phyloP scores from a whole-genome alignment of 768 basidiomycete species.

The Termitomyces sp. region DNA sequence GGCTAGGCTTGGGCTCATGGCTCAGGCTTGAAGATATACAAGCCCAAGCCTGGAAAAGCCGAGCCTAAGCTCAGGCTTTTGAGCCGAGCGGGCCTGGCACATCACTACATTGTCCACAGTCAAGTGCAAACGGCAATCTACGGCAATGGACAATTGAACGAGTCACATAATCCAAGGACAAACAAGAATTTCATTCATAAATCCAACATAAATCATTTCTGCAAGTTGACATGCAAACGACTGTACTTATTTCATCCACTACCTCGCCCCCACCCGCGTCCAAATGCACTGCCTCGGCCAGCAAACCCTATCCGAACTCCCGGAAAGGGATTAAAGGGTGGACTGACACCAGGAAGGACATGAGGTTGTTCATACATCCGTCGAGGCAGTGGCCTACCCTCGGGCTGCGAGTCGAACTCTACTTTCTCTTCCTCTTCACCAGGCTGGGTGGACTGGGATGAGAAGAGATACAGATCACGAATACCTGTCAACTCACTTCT shows the following conservation, averaged over 20 bases:
- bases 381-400: conserved; percentile 10
- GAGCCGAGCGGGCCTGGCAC: too few relatives aligned
- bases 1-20: too few relatives aligned
- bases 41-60: too few relatives aligned
- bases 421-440: conserved; percentile 30
- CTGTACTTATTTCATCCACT: neutral
- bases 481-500: conserved; percentile 48
- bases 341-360: conserved; percentile 29
- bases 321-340: conserved; percentile 16
- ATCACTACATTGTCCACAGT: too few relatives aligned
- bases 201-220: too few relatives aligned
- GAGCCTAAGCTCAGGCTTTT: too few relatives aligned
- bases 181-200: too few relatives aligned
- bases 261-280: neutral
- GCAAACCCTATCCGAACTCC: conserved; percentile 58
- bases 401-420: conserved; percentile 23
- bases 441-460: conserved; percentile 19
- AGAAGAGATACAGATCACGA: neutral
- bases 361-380: conserved; percentile 10
- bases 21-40: too few relatives aligned
- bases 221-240: too few relatives aligned
- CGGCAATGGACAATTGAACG: too few relatives aligned
- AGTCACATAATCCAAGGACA: too few relatives aligned
- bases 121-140: too few relatives aligned
- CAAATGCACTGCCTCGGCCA: conserved; percentile 40